These are phyloP conservation scores for Panellus pusillus DNA, from an alignment of 768 basidiomycete genomes.

Conservation along the genomic window DNA sequence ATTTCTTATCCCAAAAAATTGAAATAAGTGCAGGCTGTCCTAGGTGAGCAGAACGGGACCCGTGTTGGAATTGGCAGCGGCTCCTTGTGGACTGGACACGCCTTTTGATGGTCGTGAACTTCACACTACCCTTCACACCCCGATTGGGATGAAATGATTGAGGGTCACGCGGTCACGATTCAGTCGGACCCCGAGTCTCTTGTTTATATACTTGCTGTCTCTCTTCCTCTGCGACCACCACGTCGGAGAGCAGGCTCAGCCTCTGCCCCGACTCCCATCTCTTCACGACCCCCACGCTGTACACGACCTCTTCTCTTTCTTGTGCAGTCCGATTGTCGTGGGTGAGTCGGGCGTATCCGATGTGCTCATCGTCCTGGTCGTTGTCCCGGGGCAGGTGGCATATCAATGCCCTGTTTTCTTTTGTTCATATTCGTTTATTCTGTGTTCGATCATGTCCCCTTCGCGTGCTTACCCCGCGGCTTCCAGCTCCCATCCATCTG, in stretches of 20 bases:
- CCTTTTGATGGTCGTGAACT: slow-evolving; percentile 16
- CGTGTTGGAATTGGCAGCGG: slow-evolving; percentile 17
- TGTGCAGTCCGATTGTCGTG: slow-evolving; percentile 30
- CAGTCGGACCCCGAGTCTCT: slow-evolving; percentile 9
- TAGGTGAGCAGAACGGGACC: slow-evolving; percentile 13
- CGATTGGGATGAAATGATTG: slow-evolving; percentile 23
- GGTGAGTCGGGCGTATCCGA: slow-evolving; percentile 32
- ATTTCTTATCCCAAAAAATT: neutral
- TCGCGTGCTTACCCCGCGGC: slow-evolving; percentile 36
- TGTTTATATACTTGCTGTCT: slow-evolving; percentile 22
- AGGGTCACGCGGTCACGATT: slow-evolving; percentile 23
- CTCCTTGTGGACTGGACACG: slow-evolving; percentile 17
- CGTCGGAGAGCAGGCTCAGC: slow-evolving; percentile 36
- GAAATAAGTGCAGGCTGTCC: neutral
- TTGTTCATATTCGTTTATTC: slow-evolving; percentile 23
- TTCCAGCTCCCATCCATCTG: slow-evolving; percentile 22
- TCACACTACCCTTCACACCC: slow-evolving; percentile 19
- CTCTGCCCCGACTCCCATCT: slow-evolving; percentile 22
- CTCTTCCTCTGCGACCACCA: slow-evolving; percentile 27
- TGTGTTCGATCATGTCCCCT: slow-evolving; percentile 37
- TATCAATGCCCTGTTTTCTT: slow-evolving; percentile 3
- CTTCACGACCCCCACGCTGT: slow-evolving; percentile 50
- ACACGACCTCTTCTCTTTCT: slow-evolving; percentile 33
- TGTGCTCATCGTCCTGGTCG: neutral
- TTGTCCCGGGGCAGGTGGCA: no score